phyloP scores from a whole-genome alignment of 2,329 filamentous ascomycete genomes.

The Trichoderma koningiopsis region DNA sequence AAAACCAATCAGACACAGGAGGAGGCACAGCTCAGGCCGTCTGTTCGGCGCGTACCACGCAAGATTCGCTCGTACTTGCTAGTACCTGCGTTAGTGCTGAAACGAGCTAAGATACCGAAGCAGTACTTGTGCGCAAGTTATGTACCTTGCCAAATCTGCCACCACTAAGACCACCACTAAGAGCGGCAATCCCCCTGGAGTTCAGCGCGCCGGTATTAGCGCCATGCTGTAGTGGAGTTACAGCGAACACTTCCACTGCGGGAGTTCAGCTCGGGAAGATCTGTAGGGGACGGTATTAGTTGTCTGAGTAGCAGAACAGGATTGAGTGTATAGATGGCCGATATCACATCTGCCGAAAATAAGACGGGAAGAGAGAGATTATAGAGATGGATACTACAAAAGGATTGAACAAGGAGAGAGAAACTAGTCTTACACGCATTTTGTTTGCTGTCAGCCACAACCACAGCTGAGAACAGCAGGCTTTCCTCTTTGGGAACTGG shows the following conservation, averaged over 20 bases:
- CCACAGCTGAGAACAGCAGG: background rate
- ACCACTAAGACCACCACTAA: background rate
- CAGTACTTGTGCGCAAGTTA: slow-evolving; percentile 7
- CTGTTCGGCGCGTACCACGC: background rate
- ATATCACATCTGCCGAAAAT: background rate
- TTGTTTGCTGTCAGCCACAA: too few relatives aligned
- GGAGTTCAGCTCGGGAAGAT: background rate
- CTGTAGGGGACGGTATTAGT: background rate
- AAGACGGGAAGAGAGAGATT: background rate
- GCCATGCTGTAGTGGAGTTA: background rate
- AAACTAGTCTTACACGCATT: too few relatives aligned
- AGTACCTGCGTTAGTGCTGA: background rate
- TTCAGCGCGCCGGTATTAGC: background rate
- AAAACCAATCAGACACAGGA: background rate
- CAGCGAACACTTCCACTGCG: background rate
- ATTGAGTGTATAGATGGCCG: background rate
- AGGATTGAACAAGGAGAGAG: background rate
- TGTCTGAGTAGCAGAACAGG: background rate
- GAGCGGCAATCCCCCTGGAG: background rate
- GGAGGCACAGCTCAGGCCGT: background rate
- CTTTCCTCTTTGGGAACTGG: background rate
- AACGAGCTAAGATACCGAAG: background rate
- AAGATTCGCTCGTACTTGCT: background rate
- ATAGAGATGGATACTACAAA: background rate
- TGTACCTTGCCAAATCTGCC: background rate